phyloP scores from a whole-genome alignment of 2,329 filamentous ascomycete genomes.

The Torrubiella hemipterigena region DNA sequence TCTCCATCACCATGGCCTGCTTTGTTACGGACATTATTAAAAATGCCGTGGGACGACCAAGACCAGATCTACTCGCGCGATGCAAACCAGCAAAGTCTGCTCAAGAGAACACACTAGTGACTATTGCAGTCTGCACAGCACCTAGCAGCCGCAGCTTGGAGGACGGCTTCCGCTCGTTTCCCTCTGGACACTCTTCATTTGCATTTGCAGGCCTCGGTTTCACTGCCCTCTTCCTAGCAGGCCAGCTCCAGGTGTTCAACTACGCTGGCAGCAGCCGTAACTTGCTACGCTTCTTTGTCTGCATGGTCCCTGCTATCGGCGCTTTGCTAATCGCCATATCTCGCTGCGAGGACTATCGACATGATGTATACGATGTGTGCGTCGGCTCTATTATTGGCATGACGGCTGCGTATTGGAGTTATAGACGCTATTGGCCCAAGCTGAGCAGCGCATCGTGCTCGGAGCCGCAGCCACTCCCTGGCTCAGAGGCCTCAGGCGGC shows the following conservation, averaged over 20 bases:
- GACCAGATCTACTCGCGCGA: slow-evolving; percentile 53
- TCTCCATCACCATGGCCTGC: slow-evolving; percentile 62
- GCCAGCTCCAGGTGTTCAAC: slow-evolving; percentile 49
- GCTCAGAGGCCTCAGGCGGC: slow-evolving; percentile 17
- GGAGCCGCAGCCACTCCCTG: slow-evolving; percentile 42
- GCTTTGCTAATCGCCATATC: slow-evolving; percentile 59
- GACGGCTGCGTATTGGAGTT: slow-evolving; percentile 51
- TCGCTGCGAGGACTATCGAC: slow-evolving; percentile 57
- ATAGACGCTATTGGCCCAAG: slow-evolving; percentile 50
- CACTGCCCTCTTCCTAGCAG: slow-evolving; percentile 56
- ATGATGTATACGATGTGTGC: slow-evolving; percentile 59
- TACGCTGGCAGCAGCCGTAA: slow-evolving; percentile 32
- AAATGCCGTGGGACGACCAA: slow-evolving; percentile 69
- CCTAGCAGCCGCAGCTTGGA: slow-evolving; percentile 57
- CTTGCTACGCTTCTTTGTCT: slow-evolving; percentile 43
- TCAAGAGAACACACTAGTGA: slow-evolving; percentile 40
- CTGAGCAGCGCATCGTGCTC: slow-evolving; percentile 40
- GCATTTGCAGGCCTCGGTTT: slow-evolving; percentile 71
- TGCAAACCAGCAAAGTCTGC: slow-evolving; percentile 56
- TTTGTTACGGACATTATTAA: slow-evolving; percentile 89
- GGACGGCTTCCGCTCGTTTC: slow-evolving; percentile 77
- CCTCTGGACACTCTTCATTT: slow-evolving; percentile 69
- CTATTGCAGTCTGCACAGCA: slow-evolving; percentile 61
- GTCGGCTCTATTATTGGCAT: slow-evolving; percentile 49
- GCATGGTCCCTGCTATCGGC: slow-evolving; percentile 45